Evolutionary conservation across 2,329 filamentous ascomycete species (phyloP), one percentile per base, ranked within the genome.

Genomic region (Diaporthe ampelina): DNA sequence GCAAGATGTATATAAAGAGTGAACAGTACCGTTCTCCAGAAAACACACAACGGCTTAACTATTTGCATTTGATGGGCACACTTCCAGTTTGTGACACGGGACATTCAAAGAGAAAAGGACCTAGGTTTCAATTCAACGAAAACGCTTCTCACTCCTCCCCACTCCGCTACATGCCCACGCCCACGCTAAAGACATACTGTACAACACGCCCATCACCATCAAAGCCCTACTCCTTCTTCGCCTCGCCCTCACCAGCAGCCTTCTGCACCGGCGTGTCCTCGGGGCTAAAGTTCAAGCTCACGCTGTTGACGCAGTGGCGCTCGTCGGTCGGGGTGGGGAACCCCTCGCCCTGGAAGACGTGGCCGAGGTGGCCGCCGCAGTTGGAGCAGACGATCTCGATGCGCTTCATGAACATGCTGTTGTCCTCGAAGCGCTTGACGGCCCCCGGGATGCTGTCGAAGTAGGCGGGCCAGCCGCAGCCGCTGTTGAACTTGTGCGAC

Each of bases 401-500:
- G 78, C 97, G 88, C 81, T 88, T 82, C 94, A 98, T 97, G 61
- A 96, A 96, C 69, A 95, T 89, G 0, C 91, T 87, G 63, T 85
- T 86, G 83, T 99, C 97, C 77, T 91, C 91, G 80, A 96, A 93
- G 76, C 96, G 89, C 48, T 91, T 94, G 17, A 99, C 95, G 0
- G 96, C 96, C 3, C 95, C 95, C 0, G 97, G 96, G 69, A 99
- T 91, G 77, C 93, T 96, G 84, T 99, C 97, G 82, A 96, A 99
- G 85, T 98, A 99, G 17, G 97, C 97, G 0, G 97, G 97, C 97
- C 97, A 99, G 76, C 97, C 97, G 84, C 97, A 99, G 56, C 95
- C 95, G 24, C 94, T 97, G 84, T 94, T 94, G 89, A 99, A 99
- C 84, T 99, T 99, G 85, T 98, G 95, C 76, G 89, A 89, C 37